phyloP scores from a whole-genome alignment of 2,329 filamentous ascomycete species.

The Helotiales sp. region DNA sequence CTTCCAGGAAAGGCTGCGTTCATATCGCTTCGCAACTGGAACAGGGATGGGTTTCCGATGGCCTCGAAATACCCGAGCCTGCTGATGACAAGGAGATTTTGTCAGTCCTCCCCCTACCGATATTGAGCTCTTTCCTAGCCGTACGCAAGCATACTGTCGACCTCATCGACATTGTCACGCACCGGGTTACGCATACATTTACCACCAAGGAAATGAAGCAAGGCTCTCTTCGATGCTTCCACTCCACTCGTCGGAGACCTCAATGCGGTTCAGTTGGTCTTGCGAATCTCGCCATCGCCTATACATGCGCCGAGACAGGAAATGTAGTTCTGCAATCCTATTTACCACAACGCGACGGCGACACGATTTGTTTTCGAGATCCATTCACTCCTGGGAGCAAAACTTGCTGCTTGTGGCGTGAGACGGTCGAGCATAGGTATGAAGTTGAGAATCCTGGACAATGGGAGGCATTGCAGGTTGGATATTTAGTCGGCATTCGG shows the following conservation, averaged over 20 bases:
- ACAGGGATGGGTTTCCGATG: slow-evolving; percentile 50
- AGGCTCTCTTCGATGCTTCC: slow-evolving; percentile 60
- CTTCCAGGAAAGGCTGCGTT: slow-evolving; percentile 51
- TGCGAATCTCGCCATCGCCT: slow-evolving; percentile 63
- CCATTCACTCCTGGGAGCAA: slow-evolving; percentile 41
- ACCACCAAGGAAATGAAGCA: slow-evolving; percentile 56
- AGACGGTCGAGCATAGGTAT: slow-evolving; percentile 51
- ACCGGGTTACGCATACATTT: slow-evolving; percentile 61
- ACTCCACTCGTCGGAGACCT: slow-evolving; percentile 51
- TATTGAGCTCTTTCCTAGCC: slow-evolving; percentile 60
- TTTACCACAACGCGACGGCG: slow-evolving; percentile 51
- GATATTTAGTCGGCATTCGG: slow-evolving; percentile 64
- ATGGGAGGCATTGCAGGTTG: slow-evolving; percentile 63
- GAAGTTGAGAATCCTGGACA: slow-evolving; percentile 61
- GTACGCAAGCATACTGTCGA: slow-evolving; percentile 57
- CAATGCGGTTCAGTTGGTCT: slow-evolving; percentile 57
- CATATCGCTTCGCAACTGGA: slow-evolving; percentile 46
- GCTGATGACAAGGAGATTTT: slow-evolving; percentile 47
- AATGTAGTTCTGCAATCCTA: slow-evolving; percentile 68
- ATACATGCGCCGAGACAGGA: slow-evolving; percentile 57
- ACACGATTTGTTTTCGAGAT: slow-evolving; percentile 57
- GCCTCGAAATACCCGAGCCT: slow-evolving; percentile 41
- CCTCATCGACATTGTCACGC: slow-evolving; percentile 59
- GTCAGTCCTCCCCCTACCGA: slow-evolving; percentile 59
- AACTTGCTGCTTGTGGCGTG: slow-evolving; percentile 51